phyloP scores from a whole-genome alignment of 768 basidiomycete species.

The Piloderma croceum region DNA sequence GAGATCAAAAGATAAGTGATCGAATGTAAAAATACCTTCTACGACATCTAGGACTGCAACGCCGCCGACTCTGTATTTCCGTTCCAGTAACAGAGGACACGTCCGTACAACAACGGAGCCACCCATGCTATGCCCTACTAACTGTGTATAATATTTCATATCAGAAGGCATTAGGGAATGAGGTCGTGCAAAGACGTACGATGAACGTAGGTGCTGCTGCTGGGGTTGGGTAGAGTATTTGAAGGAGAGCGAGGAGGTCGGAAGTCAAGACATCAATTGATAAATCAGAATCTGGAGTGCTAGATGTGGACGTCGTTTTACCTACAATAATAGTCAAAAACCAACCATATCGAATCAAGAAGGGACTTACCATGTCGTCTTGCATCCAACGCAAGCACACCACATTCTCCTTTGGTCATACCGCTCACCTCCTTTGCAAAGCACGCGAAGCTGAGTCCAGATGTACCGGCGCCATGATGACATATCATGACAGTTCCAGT shows the following conservation, averaged over 20 bases:
- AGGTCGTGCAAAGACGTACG: conserved; percentile 39
- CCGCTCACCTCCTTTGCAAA: conserved; percentile 75
- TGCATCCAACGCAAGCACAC: conserved; percentile 78
- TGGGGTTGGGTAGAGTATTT: conserved; percentile 64
- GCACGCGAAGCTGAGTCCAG: conserved; percentile 84
- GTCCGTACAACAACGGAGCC: conserved; percentile 80
- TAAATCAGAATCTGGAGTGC: conserved; percentile 48
- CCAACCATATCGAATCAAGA: conserved; percentile 4
- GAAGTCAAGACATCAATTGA: conserved; percentile 64
- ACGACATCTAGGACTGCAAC: conserved; percentile 85
- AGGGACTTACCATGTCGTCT: conserved; percentile 73
- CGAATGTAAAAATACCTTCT: conserved; percentile 52
- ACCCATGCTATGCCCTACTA: conserved; percentile 96
- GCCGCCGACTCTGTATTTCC: conserved; percentile 67
- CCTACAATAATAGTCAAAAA: conserved; percentile 34
- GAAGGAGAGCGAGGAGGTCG: conserved; percentile 70
- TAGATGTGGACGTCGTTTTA: conserved; percentile 49
- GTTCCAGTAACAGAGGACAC: conserved; percentile 58
- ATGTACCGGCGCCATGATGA: conserved; percentile 94
- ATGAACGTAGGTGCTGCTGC: conserved; percentile 63
- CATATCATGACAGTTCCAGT: conserved; percentile 71
- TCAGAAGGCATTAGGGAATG: neutral
- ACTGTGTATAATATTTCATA: conserved; percentile 32
- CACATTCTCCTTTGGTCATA: conserved; percentile 63
- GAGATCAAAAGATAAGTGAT: neutral